These are phyloP conservation scores for Liquidambar formosana DNA, from an alignment of 164 flowering plant species.

Conservation along the genomic window DNA sequence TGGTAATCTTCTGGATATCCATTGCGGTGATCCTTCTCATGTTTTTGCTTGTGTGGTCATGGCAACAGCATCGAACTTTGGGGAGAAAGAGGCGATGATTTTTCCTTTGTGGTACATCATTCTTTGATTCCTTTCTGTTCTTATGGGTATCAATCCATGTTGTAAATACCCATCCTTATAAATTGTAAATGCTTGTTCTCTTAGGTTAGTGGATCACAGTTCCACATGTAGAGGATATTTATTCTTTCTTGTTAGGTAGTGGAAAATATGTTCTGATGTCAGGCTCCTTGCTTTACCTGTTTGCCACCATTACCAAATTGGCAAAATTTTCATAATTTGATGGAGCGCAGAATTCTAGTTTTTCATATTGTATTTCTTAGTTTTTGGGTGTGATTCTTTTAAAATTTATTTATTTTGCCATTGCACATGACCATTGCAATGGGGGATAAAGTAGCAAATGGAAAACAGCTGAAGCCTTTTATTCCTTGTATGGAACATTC, in stretches of 20 bases:
- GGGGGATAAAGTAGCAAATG: too few relatives aligned
- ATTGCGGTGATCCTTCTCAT: conserved; percentile 45
- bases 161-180: conserved; percentile 54
- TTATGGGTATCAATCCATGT: conserved; percentile 22
- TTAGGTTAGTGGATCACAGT: conserved; percentile 34
- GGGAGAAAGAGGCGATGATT: conserved; percentile 56
- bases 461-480: too few relatives aligned
- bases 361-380: background rate
- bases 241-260: conserved; percentile 21
- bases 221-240: conserved; percentile 17
- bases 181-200: conserved; percentile 52
- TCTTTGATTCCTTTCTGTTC: conserved; percentile 38
- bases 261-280: conserved; percentile 13
- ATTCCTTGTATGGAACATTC: background rate
- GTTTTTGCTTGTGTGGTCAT: conserved; percentile 71
- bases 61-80: conserved; percentile 63
- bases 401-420: background rate
- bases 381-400: background rate
- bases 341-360: background rate
- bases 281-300: conserved; percentile 8
- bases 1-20: conserved; percentile 69
- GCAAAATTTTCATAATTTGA: conserved; percentile 1
- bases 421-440: background rate
- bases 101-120: conserved; percentile 23
- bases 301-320: conserved; percentile 6